A percentile compares a stretch with the other conserved stretches of the same genome.
Conservation (phyloP, 1,284 basidiomycete genomes). For the Tremellales sp. region DNA sequence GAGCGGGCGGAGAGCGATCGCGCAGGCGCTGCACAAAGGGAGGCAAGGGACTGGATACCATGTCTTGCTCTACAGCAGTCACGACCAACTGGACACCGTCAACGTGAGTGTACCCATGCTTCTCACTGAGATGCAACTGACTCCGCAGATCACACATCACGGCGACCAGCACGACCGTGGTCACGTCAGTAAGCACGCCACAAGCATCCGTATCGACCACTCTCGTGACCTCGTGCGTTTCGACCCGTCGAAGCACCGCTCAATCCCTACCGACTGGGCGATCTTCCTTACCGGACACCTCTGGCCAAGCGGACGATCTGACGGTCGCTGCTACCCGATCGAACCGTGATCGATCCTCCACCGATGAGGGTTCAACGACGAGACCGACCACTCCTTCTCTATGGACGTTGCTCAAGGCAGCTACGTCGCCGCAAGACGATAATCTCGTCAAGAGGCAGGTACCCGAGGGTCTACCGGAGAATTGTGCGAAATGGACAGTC, state of each 20-base stretch:
- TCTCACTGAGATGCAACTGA: neutral
- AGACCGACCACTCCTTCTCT: too few species aligned
- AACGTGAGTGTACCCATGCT: constrained; percentile 12
- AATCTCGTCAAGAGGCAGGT: too few species aligned
- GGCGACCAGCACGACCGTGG: constrained; percentile 9
- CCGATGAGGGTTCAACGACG: too few species aligned
- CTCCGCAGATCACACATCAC: constrained; percentile 7
- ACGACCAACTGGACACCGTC: constrained; percentile 16
- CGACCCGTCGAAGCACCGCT: neutral
- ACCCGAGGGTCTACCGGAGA: neutral
- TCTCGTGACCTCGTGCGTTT: neutral
- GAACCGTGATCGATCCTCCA: too few species aligned
- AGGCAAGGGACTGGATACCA: neutral
- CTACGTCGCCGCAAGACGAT: too few species aligned
- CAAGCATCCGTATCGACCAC: constrained; percentile 4
- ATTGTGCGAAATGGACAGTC: constrained; percentile 1
- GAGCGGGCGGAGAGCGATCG: too few species aligned
- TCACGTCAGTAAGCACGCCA: constrained; percentile 5
- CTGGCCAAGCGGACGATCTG: neutral
- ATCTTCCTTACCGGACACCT: neutral
- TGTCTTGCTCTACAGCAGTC: constrained; percentile 15
- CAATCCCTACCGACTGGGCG: neutral
- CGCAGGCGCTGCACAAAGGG: too few species aligned
- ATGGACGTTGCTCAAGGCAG: too few species aligned
- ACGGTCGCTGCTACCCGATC: neutral